Evolutionary conservation across 1,284 basidiomycete genomes (phyloP).

Genomic region (Fomitopsis palustris): DNA sequence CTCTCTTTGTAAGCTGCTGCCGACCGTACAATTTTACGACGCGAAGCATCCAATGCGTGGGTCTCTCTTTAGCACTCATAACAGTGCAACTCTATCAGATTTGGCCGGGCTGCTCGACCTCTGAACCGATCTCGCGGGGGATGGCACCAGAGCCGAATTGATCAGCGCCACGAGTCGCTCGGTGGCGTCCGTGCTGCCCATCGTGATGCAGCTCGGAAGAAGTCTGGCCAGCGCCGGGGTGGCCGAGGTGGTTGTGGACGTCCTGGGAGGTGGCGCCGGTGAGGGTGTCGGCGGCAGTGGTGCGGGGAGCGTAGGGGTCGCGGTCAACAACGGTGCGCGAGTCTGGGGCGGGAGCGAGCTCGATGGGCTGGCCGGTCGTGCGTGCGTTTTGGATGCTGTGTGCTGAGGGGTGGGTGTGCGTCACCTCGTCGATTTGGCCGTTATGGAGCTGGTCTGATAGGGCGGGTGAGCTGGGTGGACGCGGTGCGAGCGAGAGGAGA

Average conservation of each 20-base stretch:
- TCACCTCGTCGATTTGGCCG: background rate
- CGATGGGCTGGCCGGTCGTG: slow-evolving; percentile 8
- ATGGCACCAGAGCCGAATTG: slow-evolving; percentile 20
- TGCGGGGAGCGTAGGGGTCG: slow-evolving; percentile 22
- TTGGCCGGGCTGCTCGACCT: slow-evolving; percentile 9
- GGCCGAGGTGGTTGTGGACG: slow-evolving; percentile 29
- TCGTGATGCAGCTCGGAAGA: slow-evolving; percentile 32
- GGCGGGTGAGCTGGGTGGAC: background rate
- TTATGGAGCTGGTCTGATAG: slow-evolving; percentile 15
- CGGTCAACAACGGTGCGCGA: slow-evolving; percentile 26
- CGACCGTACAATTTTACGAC: too few species aligned
- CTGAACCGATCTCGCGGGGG: slow-evolving; percentile 11
- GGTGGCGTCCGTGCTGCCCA: slow-evolving; percentile 28
- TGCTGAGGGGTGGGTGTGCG: slow-evolving; percentile 7
- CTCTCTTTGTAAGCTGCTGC: background rate
- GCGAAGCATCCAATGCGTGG: too few species aligned
- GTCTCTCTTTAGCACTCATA: slow-evolving; percentile 4
- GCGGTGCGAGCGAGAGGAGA: background rate
- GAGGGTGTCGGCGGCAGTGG: slow-evolving; percentile 23
- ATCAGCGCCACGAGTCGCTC: slow-evolving; percentile 19
- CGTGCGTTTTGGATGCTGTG: slow-evolving; percentile 11
- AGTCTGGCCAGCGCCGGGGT: slow-evolving; percentile 29
- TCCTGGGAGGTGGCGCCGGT: slow-evolving; percentile 31
- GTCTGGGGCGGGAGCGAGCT: slow-evolving; percentile 22
- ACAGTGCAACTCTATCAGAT: slow-evolving; percentile 5